Evolutionary conservation across 1,284 basidiomycete genomes (phyloP).

Genomic region (Meira nashicola): DNA sequence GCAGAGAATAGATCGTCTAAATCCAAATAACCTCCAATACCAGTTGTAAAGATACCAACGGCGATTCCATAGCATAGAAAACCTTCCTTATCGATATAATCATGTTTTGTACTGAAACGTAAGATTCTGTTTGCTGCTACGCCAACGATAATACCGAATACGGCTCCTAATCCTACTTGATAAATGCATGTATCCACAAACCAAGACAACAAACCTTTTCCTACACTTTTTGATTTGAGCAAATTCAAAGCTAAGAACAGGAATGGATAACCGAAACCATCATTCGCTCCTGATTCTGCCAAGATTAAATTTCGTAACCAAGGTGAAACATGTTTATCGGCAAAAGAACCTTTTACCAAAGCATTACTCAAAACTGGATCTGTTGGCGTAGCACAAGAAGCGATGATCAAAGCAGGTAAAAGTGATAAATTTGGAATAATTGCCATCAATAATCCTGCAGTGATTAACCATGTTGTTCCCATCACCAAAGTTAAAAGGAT

Average conservation of each 20-base stretch:
- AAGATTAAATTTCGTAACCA: conserved; percentile 41
- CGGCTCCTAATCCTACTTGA: conserved; percentile 23
- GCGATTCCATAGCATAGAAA: conserved; percentile 39
- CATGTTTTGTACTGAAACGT: conserved; percentile 31
- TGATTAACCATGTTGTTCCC: conserved; percentile 39
- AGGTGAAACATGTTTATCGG: conserved; percentile 41
- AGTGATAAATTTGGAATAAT: conserved; percentile 30
- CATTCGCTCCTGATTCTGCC: conserved; percentile 44
- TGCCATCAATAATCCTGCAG: conserved; percentile 28
- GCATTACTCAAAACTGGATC: conserved; percentile 40
- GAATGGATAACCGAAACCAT: conserved; percentile 40
- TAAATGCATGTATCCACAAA: conserved; percentile 30
- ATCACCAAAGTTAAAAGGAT: conserved; percentile 37
- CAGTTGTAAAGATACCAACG: conserved; percentile 38
- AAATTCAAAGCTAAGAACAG: conserved; percentile 38
- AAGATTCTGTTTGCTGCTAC: conserved; percentile 27
- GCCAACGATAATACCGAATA: conserved; percentile 34
- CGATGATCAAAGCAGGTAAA: conserved; percentile 32
- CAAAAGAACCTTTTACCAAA: conserved; percentile 44
- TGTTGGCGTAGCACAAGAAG: conserved; percentile 34
- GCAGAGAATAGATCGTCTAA: conserved; percentile 40
- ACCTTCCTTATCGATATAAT: conserved; percentile 41
- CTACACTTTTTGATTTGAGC: conserved; percentile 23
- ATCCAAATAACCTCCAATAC: conserved; percentile 30
- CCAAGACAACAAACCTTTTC: conserved; percentile 28